Percentiles rank a stretch among this genome's conserved stretches.
phyloP scores from a whole-genome alignment of 164 flowering plant species.

The Vitis labrusca region DNA sequence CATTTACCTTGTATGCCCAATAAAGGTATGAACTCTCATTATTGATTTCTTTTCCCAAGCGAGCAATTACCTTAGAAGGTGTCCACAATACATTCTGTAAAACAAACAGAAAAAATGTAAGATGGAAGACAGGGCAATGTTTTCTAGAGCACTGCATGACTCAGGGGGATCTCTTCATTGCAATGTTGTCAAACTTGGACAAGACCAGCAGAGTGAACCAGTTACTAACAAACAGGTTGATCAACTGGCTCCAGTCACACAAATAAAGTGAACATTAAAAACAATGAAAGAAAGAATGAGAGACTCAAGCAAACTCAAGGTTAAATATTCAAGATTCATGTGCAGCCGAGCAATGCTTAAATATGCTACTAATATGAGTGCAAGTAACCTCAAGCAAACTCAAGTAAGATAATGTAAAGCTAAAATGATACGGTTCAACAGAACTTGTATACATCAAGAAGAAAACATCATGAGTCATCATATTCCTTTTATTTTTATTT shows the following conservation, averaged over 20 bases:
- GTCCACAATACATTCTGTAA: constrained; percentile 80
- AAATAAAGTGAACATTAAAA: not conserved
- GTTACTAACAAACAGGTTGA: not conserved
- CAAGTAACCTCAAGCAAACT: not conserved
- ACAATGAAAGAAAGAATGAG: not conserved
- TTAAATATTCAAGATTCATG: too few species aligned
- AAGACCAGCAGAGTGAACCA: not conserved
- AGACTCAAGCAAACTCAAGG: too few species aligned
- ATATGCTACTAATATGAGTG: not conserved
- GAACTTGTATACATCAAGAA: too few species aligned
- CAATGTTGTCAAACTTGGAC: too few species aligned
- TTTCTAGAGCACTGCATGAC: too few species aligned
- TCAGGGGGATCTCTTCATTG: too few species aligned
- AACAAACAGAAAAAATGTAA: constrained; percentile 1
- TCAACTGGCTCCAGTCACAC: too few species aligned
- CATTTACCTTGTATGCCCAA: constrained; percentile 87
- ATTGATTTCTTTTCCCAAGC: constrained; percentile 89
- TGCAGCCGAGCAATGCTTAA: too few species aligned
- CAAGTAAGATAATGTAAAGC: too few species aligned
- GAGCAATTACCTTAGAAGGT: constrained; percentile 83
- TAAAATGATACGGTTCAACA: too few species aligned
- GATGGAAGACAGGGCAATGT: not conserved
- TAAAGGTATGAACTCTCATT: constrained; percentile 80
- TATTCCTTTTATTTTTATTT: too few species aligned
- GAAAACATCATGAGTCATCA: too few species aligned